Evolutionary conservation across 2,329 filamentous ascomycete genomes (phyloP), one percentile per base, ranked within the genome.

Genomic region (Ceratocystis lukuohia): DNA sequence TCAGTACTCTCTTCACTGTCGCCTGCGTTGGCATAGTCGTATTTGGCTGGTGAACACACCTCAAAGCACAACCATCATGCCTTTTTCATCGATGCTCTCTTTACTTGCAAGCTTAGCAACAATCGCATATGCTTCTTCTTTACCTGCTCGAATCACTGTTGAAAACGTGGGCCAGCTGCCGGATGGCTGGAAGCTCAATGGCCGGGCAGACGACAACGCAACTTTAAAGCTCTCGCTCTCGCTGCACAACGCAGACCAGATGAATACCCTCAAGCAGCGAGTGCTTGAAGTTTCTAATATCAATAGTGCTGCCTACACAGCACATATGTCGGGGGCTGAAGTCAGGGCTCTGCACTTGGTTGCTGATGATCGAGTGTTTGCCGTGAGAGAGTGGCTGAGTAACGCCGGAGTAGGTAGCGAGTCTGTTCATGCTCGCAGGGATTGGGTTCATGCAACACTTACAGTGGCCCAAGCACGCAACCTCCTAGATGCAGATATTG

Each of bases 401-500:
- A 71, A 73, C 1, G 74, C 74, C 50, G 76, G 74, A 4, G 72
- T 81, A 28, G 68, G 69, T 4, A 70, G 75, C 22, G 20, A 44
- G 22, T 41, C 66, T 48, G 69, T 73, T 7, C 71, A 71, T 0
- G 69, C 70, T 0, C 73, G 76, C 30, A 74, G 75, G 25, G 74
- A 79, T 15, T 78, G 78, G 74, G 71, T 82, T 65, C 73, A 74
- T 61, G 75, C 80, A 61, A 74, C 75, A 48, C 74, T 76, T 0
- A 78, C 78, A 0, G 77, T 77, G 7, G 69, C 71, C 15, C 69
- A 74, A 12, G 76, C 76, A 1, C 75, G 78, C 67, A 69, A 71
- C 3, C 72, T 82, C 1, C 74, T 82, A 56, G 66, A 66, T 15
- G 65, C 69, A 12, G 71, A 76, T 12, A 76, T 77, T 61, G 72